Conservation (phyloP, 768 basidiomycete species). For the Asterophora parasitica region DNA sequence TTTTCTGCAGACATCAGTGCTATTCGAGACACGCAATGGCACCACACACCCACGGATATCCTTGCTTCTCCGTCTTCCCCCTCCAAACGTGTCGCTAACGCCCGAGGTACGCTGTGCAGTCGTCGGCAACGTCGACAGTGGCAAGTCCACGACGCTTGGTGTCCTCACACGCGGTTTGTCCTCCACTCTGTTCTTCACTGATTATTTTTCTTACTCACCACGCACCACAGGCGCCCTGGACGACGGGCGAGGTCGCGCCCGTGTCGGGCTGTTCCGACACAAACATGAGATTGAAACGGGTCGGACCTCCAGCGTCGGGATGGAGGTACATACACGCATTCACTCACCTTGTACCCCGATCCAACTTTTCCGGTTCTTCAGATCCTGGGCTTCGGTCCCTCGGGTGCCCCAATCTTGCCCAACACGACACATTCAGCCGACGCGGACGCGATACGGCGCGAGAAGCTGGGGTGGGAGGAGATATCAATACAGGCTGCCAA, state of each 20-base stretch:
- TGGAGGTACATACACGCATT: constrained; percentile 66
- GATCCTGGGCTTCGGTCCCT: constrained; percentile 85
- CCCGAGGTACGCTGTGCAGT: constrained; percentile 95
- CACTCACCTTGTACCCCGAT: not conserved
- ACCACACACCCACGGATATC: constrained; percentile 48
- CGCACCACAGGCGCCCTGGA: constrained; percentile 57
- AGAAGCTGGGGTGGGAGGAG: constrained; percentile 95
- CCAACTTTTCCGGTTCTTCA: constrained; percentile 21
- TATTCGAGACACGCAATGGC: constrained; percentile 40
- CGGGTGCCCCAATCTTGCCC: constrained; percentile 77
- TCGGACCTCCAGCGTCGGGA: constrained; percentile 91
- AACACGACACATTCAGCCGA: constrained; percentile 51
- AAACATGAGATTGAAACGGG: constrained; percentile 98
- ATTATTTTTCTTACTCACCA: constrained; percentile 11
- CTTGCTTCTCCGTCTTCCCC: constrained; percentile 69
- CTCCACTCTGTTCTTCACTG: not conserved
- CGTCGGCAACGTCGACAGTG: constrained; percentile 92
- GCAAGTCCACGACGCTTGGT: constrained; percentile 91
- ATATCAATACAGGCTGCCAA: constrained; percentile 87
- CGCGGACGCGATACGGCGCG: constrained; percentile 62
- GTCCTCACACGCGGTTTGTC: constrained; percentile 84
- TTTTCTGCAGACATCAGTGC: constrained; percentile 43
- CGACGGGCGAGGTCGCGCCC: constrained; percentile 76
- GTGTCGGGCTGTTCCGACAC: constrained; percentile 89
- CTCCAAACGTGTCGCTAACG: constrained; percentile 68